Conservation (phyloP, 73 alveolate genomes). For the Tetrahymena thermophila region DNA sequence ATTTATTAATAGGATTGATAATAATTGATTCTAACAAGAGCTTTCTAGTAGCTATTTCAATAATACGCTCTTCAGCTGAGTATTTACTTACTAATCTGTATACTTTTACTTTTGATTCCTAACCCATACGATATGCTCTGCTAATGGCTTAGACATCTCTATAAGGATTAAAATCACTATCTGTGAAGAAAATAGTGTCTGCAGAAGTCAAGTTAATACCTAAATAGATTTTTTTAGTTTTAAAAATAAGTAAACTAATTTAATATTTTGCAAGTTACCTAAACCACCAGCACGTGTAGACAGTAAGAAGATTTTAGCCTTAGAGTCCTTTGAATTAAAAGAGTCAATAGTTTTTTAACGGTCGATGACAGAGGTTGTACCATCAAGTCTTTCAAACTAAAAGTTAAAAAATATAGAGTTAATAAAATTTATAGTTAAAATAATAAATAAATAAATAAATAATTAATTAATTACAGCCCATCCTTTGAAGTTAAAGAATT, state of each 20-base stretch:
- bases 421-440: not conserved
- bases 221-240: conserved; percentile 29
- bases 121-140: conserved; percentile 71
- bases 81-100: conserved; percentile 58
- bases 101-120: conserved; percentile 55
- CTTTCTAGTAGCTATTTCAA: conserved; percentile 58
- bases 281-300: conserved; percentile 42
- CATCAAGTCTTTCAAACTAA: conserved; percentile 38
- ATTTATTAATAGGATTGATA: conserved; percentile 32
- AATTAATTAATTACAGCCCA: not conserved
- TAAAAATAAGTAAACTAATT: not conserved
- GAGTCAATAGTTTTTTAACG: conserved; percentile 34
- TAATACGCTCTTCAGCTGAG: conserved; percentile 61
- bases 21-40: conserved; percentile 46
- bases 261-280: not conserved
- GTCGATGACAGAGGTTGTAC: conserved; percentile 27
- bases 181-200: conserved; percentile 61
- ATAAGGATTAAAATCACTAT: conserved; percentile 69
- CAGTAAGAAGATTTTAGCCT: conserved; percentile 17
- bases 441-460: not conserved
- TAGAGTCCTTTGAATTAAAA: conserved; percentile 7
- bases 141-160: conserved; percentile 63
- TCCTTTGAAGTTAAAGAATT: conserved; percentile 18
- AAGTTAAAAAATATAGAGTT: not conserved
- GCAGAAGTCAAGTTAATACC: conserved; percentile 73